Base-by-base conservation (phyloP, 306 rosid genomes). In the Bauhinia variegata region DNA sequence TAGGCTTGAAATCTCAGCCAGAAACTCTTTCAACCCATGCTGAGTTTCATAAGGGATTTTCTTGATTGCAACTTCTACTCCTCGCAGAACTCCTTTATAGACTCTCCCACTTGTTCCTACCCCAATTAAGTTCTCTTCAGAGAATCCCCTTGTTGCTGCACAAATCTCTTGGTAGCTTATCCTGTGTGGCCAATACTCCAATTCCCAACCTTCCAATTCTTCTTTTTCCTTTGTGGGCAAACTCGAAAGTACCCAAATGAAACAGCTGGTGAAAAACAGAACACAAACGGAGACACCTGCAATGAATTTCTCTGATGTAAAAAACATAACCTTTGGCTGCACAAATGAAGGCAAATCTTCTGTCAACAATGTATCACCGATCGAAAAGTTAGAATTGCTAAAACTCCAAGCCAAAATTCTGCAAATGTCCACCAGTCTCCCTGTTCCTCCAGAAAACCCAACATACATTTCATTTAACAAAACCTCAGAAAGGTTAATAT, bases 1-100 rank as follows among this genome's bases (percentile, higher is more conserved):
- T 11, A 91, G 9, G 74, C 95, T 88, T 39, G 91, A 88, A 70
- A 91, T 77, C 85, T 91, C 92, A 7, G 92, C 92, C 41, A 91
- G 55, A 63, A 91, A 88, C 67, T 76, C 84, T 50, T 80, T 75
- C 87, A 80, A 62, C n/a, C 87, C 79, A 52, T 74, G 55, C 41
- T 79, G 82, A 57, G 47, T 71, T 51, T 68, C 68, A n/a, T 18
- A 58, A 17, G 82, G 59, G 38, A 83, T 83, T 63, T 79, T 74
- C 46, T 75, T 75, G 37, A 88, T 84, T 42, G 84, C 87, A 65
- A 88, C 80, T 48, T 85, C 76, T 13, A 32, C 73, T 41, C 90
- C 91, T 67, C 52, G 77, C 68, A 76, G 61, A 36, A 74, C 63
- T 15, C 97, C 96, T 76, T 79, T 91, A 32, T 86, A 86, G 0